A percentile compares a stretch with the other conserved stretches of the same genome.
phyloP scores from a whole-genome alignment of 495 filamentous ascomycete species.

The Lasiosphaeria miniovina region DNA sequence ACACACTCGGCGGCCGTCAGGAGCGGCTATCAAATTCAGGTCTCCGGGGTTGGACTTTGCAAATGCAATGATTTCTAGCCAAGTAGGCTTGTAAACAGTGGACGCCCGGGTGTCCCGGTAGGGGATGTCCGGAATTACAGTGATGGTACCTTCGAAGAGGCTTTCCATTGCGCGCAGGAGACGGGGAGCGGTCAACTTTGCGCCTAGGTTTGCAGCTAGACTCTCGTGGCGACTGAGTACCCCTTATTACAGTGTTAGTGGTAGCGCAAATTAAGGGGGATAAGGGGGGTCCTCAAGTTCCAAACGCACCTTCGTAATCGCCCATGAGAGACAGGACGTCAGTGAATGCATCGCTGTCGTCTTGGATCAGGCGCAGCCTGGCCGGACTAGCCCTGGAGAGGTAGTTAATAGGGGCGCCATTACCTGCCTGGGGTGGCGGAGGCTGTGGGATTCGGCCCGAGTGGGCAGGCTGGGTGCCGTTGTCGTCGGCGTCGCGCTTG shows the following conservation, averaged over 20 bases:
- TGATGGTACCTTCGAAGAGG: constrained; percentile 76
- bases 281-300: not conserved
- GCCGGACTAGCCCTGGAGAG: constrained; percentile 43
- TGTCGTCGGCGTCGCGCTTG: constrained; percentile 41
- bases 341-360: constrained; percentile 41
- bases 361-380: constrained; percentile 45
- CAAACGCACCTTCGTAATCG: constrained; percentile 62
- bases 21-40: constrained; percentile 67
- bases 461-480: constrained; percentile 27
- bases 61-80: constrained; percentile 84
- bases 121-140: constrained; percentile 48
- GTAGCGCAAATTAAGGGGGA: not conserved
- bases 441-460: constrained; percentile 44
- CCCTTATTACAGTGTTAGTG: constrained; percentile 40
- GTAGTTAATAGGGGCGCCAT: constrained; percentile 76
- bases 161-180: constrained; percentile 82
- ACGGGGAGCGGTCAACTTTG: constrained; percentile 76
- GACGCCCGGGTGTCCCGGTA: constrained; percentile 39
- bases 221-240: constrained; percentile 82
- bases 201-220: constrained; percentile 79
- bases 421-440: constrained; percentile 43
- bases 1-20: constrained; percentile 62
- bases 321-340: constrained; percentile 61
- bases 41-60: constrained; percentile 75
- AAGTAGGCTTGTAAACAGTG: constrained; percentile 58